Evolutionary conservation across 306 rosid genomes (phyloP), one percentile per base, ranked within the genome.

Genomic region (Sophora flavescens): DNA sequence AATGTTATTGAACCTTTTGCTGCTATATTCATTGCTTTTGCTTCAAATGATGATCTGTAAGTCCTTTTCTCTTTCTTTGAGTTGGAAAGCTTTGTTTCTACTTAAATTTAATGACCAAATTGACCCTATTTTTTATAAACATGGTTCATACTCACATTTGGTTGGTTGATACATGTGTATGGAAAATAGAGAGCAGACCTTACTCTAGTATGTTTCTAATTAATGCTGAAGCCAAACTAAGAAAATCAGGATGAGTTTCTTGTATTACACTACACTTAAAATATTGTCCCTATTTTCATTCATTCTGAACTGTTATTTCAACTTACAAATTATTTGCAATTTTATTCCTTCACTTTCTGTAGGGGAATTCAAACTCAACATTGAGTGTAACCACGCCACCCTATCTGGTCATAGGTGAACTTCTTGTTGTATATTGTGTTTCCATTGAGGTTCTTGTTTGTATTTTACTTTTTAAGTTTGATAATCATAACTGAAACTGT

Each of bases 331-430:
- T 44, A 70, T 68, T n/a, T 70, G 32, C 69, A 39, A 38, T n/a
- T 42, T 63, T 52, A 16, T 51, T 73, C 15, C 68, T n/a, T 80
- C 80, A 68, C 10, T 47, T 82, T 70, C 63, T 86, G 71, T 47
- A 95, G 99, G 88, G 51, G 99, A 95, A 84, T 92, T 87, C 77
- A 91, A 95, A 80, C 90, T 95, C 33, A 95, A 95, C 89, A 89
- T 95, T 28, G 99, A 95, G 87, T 91, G 98, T 88, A 95, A 95
- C 87, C 97, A 95, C 76, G 98, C 97, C 72, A 95, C 97, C 39
- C 88, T 95, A 32, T 91, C 99, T 44, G 98, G 99, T 64, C 99
- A 95, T 87, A 95, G 99, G 99, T 95, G 85, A 74, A 73, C 53
- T 8, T 39, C 16, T 32, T 39, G 64, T 62, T 63, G 6, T 39